phyloP scores from a whole-genome alignment of 2,329 filamentous ascomycete genomes.

The Colletotrichum shisoi region DNA sequence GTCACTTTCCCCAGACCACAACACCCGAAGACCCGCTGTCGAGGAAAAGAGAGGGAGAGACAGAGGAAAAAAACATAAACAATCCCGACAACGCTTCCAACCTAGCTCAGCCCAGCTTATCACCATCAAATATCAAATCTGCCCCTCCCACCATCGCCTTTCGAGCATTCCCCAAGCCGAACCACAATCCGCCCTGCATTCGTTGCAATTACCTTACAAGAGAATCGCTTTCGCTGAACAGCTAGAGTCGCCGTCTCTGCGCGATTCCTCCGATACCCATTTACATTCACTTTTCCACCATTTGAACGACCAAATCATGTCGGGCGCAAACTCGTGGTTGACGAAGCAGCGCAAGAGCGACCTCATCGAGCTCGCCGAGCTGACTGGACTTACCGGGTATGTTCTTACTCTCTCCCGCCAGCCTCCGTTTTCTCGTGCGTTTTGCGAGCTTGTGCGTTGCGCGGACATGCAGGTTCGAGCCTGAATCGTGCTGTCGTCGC shows the following conservation, averaged over 20 bases:
- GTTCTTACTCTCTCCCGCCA: constrained; percentile 46
- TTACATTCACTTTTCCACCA: constrained; percentile 13
- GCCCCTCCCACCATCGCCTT: constrained; percentile 31
- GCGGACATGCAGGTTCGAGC: not conserved
- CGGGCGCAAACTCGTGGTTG: constrained; percentile 74
- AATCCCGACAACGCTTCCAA: constrained; percentile 41
- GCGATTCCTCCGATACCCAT: constrained; percentile 35
- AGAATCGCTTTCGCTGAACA: not conserved
- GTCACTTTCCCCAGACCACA: constrained; percentile 17
- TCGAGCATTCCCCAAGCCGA: constrained; percentile 10
- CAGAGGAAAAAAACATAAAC: constrained; percentile 48
- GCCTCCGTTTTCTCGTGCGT: not conserved
- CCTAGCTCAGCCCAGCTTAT: constrained; percentile 32
- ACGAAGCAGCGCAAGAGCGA: constrained; percentile 83
- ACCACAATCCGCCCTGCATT: constrained; percentile 21
- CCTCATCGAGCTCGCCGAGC: constrained; percentile 75
- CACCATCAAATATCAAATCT: constrained; percentile 34
- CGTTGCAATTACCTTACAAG: constrained; percentile 10
- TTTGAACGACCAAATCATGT: constrained; percentile 57
- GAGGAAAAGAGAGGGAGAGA: constrained; percentile 30
- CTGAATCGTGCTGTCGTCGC: constrained; percentile 14
- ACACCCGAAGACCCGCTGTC: constrained; percentile 35
- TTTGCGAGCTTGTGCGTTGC: constrained; percentile 4
- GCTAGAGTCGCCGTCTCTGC: constrained; percentile 24
- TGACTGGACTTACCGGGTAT: constrained; percentile 76